phyloP scores from a whole-genome alignment of 2,329 filamentous ascomycete species.

The Epichloe uncinata region DNA sequence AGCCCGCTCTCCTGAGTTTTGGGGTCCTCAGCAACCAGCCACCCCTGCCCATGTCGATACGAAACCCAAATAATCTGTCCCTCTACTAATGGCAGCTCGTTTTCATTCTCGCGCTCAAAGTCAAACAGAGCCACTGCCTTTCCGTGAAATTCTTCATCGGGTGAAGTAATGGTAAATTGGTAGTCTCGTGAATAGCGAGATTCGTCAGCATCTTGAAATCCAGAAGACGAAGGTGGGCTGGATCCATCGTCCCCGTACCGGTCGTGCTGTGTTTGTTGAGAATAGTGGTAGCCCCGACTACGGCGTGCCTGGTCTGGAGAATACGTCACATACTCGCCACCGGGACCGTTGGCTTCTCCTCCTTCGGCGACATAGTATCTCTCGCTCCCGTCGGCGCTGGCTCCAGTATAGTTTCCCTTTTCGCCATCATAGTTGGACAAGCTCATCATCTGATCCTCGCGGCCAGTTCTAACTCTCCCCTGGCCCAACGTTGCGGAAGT shows the following conservation, averaged over 20 bases:
- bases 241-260: constrained; percentile 41
- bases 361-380: constrained; percentile 61
- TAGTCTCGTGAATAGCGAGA: constrained; percentile 83
- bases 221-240: constrained; percentile 45
- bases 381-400: constrained; percentile 57
- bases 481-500: constrained; percentile 35
- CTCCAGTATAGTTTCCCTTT: constrained; percentile 53
- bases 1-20: constrained; percentile 88
- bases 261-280: constrained; percentile 32
- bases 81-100: constrained; percentile 82
- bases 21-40: constrained; percentile 93
- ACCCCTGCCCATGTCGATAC: constrained; percentile 90
- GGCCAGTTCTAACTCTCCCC: constrained; percentile 32
- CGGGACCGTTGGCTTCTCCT: constrained; percentile 59
- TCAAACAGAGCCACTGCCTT: constrained; percentile 93
- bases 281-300: constrained; percentile 31
- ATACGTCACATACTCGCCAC: constrained; percentile 72
- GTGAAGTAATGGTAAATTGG: constrained; percentile 86
- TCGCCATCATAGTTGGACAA: constrained; percentile 42
- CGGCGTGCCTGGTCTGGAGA: constrained; percentile 50
- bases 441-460: constrained; percentile 30
- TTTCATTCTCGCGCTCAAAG: constrained; percentile 90
- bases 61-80: constrained; percentile 95
- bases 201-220: constrained; percentile 48
- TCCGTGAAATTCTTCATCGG: constrained; percentile 95